Percentiles rank a stretch among this genome's conserved stretches.
Conservation (phyloP, 2,329 filamentous ascomycete species). For the Claviceps quebecensis region DNA sequence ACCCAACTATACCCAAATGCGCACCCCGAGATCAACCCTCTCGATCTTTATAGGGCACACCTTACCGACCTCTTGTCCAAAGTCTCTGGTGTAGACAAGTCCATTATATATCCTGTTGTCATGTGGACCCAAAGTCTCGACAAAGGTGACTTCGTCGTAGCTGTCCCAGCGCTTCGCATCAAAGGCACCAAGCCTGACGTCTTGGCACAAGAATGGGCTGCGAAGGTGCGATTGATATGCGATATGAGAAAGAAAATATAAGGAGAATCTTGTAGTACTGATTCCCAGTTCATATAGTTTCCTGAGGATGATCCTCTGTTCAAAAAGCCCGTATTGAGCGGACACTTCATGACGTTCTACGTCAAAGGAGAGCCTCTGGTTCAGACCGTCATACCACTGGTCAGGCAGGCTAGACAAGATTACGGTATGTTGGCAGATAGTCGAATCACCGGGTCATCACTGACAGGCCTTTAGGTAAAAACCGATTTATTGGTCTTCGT, state of each 20-base stretch:
- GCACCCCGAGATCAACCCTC: constrained; percentile 56
- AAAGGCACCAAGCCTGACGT: constrained; percentile 55
- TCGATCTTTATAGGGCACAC: constrained; percentile 69
- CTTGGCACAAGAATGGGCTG: constrained; percentile 46
- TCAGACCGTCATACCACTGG: constrained; percentile 52
- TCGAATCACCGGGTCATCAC: background rate
- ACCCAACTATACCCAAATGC: constrained; percentile 33
- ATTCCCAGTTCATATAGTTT: constrained; percentile 33
- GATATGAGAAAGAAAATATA: background rate
- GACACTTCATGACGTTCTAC: constrained; percentile 66
- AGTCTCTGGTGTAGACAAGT: constrained; percentile 55
- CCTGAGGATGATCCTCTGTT: constrained; percentile 62
- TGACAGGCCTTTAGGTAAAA: constrained; percentile 36
- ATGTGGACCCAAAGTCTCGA: constrained; percentile 69
- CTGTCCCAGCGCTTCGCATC: constrained; percentile 65
- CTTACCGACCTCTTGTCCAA: constrained; percentile 54
- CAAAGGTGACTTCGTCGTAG: constrained; percentile 69
- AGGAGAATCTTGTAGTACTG: background rate
- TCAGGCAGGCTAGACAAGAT: constrained; percentile 43
- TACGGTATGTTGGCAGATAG: constrained; percentile 23
- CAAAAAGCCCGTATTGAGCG: constrained; percentile 51
- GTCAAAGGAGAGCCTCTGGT: constrained; percentile 57
- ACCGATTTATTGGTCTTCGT: constrained; percentile 43
- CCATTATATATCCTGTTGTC: constrained; percentile 60
- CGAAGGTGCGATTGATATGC: constrained; percentile 32